These are phyloP conservation scores for Beauveria brongniartii DNA, from an alignment of 2,329 filamentous ascomycete genomes.

Conservation along the genomic window DNA sequence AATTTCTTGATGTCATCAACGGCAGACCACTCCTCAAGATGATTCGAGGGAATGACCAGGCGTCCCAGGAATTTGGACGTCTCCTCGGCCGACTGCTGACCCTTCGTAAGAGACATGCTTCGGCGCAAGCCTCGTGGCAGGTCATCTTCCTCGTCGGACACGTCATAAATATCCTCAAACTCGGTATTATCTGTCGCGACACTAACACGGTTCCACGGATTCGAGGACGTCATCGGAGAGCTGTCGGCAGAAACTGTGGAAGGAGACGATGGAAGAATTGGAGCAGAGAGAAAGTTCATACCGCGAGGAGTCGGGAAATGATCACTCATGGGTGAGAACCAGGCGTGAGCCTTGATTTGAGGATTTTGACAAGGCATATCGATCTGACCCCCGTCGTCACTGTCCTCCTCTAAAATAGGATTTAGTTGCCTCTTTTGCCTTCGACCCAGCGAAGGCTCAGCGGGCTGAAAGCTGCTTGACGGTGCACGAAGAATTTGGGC, in stretches of 20 bases:
- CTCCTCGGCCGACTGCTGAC: slow-evolving; percentile 24
- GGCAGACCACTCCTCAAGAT: slow-evolving; percentile 35
- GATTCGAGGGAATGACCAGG: slow-evolving; percentile 42
- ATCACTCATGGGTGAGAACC: slow-evolving; percentile 51
- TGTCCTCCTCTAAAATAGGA: slow-evolving; percentile 56
- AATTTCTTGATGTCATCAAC: slow-evolving; percentile 38
- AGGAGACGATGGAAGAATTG: slow-evolving; percentile 53
- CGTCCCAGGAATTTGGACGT: slow-evolving; percentile 27
- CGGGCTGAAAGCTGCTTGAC: slow-evolving; percentile 32
- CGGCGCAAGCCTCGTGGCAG: slow-evolving; percentile 17
- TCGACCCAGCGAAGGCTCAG: slow-evolving; percentile 49
- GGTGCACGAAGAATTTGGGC: slow-evolving; percentile 3
- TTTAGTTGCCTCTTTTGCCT: slow-evolving; percentile 48
- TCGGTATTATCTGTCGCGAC: slow-evolving; percentile 58
- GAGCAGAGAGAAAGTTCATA: slow-evolving; percentile 54
- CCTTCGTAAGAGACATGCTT: slow-evolving; percentile 31
- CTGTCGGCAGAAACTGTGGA: slow-evolving; percentile 45
- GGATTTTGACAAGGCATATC: slow-evolving; percentile 18
- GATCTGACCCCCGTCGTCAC: slow-evolving; percentile 25
- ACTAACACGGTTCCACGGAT: slow-evolving; percentile 57
- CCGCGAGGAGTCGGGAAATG: slow-evolving; percentile 68
- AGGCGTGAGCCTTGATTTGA: slow-evolving; percentile 46
- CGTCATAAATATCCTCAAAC: slow-evolving; percentile 82
- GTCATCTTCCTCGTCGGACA: slow-evolving; percentile 67
- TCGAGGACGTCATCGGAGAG: slow-evolving; percentile 47